Conservation (phyloP, 78 protist species). For the Dictyostelium purpureum region DNA sequence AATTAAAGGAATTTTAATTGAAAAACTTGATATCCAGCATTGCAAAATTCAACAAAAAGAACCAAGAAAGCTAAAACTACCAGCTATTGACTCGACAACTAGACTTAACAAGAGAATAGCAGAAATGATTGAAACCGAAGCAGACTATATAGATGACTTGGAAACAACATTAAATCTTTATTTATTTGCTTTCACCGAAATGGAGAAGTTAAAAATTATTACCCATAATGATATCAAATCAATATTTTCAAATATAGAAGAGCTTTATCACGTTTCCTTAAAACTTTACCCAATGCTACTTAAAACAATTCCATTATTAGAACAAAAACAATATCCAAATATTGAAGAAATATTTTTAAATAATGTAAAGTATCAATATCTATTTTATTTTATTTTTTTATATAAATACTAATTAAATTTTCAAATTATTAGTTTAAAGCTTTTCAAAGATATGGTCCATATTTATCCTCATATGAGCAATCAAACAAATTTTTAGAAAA, state of each 20-base stretch:
- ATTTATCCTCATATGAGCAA: not conserved
- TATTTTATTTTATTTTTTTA: not conserved
- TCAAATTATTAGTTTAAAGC: not conserved
- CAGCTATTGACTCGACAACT: not conserved
- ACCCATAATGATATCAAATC: not conserved
- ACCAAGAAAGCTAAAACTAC: not conserved
- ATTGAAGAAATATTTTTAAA: conserved; percentile 57
- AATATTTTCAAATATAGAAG: conserved; percentile 57
- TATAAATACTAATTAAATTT: not conserved
- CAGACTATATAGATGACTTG: conserved; percentile 56
- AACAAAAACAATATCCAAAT: conserved; percentile 37
- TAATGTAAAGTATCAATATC: conserved; percentile 13
- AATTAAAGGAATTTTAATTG: not conserved
- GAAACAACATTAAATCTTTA: conserved; percentile 4
- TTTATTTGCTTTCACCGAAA: not conserved
- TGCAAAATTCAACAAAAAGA: not conserved
- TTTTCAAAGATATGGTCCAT: conserved; percentile 11
- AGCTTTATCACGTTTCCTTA: conserved; percentile 14
- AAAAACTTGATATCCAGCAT: not conserved
- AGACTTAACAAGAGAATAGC: not conserved
- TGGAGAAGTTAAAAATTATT: not conserved
- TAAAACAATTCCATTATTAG: not conserved
- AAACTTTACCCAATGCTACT: conserved; percentile 11
- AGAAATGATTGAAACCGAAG: conserved; percentile 64
- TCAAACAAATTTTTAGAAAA: conserved; percentile 1